A percentile compares a stretch with the other conserved stretches of the same genome.
These are phyloP conservation scores for Cystobasidium ongulense DNA, from an alignment of 768 basidiomycete genomes.

Conservation along the genomic window DNA sequence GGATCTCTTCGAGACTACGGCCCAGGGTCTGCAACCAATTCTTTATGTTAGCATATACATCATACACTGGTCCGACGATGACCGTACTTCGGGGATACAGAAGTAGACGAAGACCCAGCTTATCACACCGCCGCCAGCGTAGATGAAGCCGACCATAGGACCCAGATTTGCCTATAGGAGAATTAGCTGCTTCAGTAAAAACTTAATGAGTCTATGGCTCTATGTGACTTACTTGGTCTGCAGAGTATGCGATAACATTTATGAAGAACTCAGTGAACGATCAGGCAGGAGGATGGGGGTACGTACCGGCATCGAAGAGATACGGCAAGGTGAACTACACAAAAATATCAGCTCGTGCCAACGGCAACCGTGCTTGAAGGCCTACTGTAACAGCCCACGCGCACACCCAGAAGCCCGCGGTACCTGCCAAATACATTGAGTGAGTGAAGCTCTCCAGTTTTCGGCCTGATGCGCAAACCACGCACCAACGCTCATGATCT, in stretches of 20 bases:
- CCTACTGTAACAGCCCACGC: conserved; percentile 41
- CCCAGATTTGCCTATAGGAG: conserved; percentile 21
- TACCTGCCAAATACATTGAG: conserved; percentile 33
- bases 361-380: not conserved
- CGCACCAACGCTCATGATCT: conserved; percentile 42
- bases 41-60: not conserved
- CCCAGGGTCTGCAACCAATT: not conserved
- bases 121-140: conserved; percentile 40
- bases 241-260: too few species aligned
- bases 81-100: conserved; percentile 36
- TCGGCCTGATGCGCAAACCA: not conserved
- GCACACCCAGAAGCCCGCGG: conserved; percentile 45
- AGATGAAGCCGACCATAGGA: conserved; percentile 44
- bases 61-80: not conserved
- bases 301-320: conserved; percentile 40
- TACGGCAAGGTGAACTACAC: conserved; percentile 46
- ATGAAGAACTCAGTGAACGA: conserved; percentile 15
- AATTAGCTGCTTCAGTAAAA: too few species aligned
- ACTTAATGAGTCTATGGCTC: too few species aligned
- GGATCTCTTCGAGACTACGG: conserved; percentile 23
- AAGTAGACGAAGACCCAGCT: conserved; percentile 35
- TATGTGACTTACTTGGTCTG: too few species aligned
- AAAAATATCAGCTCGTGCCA: not conserved
- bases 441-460: not conserved
- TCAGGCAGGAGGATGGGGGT: conserved; percentile 35